Evolutionary conservation across 2,329 filamentous ascomycete genomes (phyloP).

Genomic region (Trichoderma lentiforme): DNA sequence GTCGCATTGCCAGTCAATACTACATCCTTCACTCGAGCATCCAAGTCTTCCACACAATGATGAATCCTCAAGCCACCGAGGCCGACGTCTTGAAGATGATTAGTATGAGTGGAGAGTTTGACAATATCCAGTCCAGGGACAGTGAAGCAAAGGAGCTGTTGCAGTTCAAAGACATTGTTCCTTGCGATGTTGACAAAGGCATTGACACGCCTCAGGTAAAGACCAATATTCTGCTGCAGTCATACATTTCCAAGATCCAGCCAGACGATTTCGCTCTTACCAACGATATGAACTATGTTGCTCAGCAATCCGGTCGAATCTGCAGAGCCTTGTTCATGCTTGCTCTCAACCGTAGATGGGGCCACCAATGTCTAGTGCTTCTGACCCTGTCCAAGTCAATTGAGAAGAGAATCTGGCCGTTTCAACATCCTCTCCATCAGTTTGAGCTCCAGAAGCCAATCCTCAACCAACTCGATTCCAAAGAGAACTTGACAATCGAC

Average conservation of each 20-base stretch:
- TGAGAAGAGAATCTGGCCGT: conserved; percentile 92
- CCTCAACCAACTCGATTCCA: conserved; percentile 80
- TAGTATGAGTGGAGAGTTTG: conserved; percentile 94
- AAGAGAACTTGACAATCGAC: conserved; percentile 72
- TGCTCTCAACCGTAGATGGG: conserved; percentile 90
- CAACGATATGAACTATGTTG: conserved; percentile 91
- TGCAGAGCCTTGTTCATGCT: conserved; percentile 97
- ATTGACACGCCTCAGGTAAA: conserved; percentile 76
- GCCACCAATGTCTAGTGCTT: conserved; percentile 87
- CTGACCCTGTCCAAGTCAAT: conserved; percentile 94
- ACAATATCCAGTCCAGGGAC: conserved; percentile 91
- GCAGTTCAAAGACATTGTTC: conserved; percentile 64
- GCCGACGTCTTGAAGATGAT: conserved; percentile 95
- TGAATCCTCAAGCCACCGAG: conserved; percentile 80
- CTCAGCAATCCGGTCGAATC: conserved; percentile 92
- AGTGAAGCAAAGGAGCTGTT: conserved; percentile 85
- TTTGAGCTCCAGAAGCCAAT: conserved; percentile 87
- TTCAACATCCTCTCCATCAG: conserved; percentile 90
- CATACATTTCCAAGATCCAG: conserved; percentile 84
- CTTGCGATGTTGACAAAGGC: conserved; percentile 74
- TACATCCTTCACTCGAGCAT: conserved; percentile 93
- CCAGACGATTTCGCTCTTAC: conserved; percentile 90
- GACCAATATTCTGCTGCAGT: conserved; percentile 91
- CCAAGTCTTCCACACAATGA: conserved; percentile 94
- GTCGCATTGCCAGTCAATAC: conserved; percentile 93